Percentiles rank a stretch among this genome's conserved stretches.
Evolutionary conservation across 192 early-diverging fungal species (phyloP).

Genomic region (Linnemannia schmuckeri): DNA sequence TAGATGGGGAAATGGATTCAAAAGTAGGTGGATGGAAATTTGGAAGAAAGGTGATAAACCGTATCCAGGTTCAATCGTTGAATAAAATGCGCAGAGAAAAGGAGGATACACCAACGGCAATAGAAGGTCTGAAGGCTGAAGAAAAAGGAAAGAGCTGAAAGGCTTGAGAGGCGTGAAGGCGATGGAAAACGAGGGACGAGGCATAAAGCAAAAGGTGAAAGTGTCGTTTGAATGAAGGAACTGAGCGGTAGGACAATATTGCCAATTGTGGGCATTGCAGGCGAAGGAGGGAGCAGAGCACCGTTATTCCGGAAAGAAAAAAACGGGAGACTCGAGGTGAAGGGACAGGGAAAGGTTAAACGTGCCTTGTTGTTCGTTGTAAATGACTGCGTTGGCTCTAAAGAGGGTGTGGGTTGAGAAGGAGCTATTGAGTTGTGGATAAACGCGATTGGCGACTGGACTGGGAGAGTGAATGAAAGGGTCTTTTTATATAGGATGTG

Average conservation of each 20-base stretch:
- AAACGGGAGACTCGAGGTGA: background rate
- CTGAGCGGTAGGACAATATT: background rate
- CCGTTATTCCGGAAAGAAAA: too few relatives aligned
- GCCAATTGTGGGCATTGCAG: background rate
- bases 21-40: too few relatives aligned
- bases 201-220: background rate
- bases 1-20: background rate
- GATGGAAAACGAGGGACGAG: background rate
- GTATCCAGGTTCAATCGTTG: background rate
- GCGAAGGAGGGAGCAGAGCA: too few relatives aligned
- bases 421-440: background rate
- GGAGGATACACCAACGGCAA: background rate
- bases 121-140: background rate
- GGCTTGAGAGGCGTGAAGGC: background rate
- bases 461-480: background rate
- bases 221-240: background rate
- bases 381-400: background rate
- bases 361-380: background rate
- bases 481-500: too few relatives aligned
- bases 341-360: background rate
- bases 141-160: background rate
- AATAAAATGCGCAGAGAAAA: background rate
- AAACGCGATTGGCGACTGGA: background rate
- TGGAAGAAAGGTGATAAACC: background rate
- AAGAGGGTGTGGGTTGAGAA: too few relatives aligned